phyloP scores from a whole-genome alignment of 768 basidiomycete species.

The Leucogyrophana mollusca region DNA sequence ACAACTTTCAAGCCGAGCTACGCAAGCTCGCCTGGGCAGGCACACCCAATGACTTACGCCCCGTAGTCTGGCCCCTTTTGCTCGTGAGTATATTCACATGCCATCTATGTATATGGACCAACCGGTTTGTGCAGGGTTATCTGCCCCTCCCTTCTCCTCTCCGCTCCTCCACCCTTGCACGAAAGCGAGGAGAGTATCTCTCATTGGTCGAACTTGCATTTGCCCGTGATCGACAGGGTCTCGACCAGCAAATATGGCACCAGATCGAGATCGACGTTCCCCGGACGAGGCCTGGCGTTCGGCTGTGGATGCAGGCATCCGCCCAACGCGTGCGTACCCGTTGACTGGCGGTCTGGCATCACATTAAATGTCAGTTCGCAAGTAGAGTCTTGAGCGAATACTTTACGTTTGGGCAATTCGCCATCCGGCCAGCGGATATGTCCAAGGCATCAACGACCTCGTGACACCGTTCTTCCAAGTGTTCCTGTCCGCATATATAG shows the following conservation, averaged over 20 bases:
- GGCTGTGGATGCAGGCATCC: constrained; percentile 84
- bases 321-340: constrained; percentile 76
- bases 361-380: constrained; percentile 5
- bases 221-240: constrained; percentile 75
- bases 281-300: constrained; percentile 87
- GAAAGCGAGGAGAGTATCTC: constrained; percentile 91
- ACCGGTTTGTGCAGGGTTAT: constrained; percentile 67
- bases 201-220: constrained; percentile 90
- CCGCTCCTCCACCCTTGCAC: constrained; percentile 71
- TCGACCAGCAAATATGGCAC: constrained; percentile 99
- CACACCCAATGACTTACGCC: constrained; percentile 82
- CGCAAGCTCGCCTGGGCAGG: constrained; percentile 95
- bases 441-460: constrained; percentile 98
- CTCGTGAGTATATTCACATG: constrained; percentile 52
- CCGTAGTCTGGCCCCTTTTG: constrained; percentile 91
- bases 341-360: background rate
- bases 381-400: constrained; percentile 88
- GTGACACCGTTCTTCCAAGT: constrained; percentile 98
- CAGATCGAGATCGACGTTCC: constrained; percentile 99
- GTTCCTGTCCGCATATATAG: constrained; percentile 92
- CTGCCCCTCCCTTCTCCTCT: constrained; percentile 80
- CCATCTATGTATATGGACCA: constrained; percentile 4
- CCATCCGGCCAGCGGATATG: constrained; percentile 97
- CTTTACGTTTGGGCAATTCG: constrained; percentile 99
- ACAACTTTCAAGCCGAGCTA: constrained; percentile 58